A percentile compares a stretch with the other conserved stretches of the same genome.
Evolutionary conservation across 1,284 basidiomycete genomes (phyloP).

Genomic region (Wallemia hederae): DNA sequence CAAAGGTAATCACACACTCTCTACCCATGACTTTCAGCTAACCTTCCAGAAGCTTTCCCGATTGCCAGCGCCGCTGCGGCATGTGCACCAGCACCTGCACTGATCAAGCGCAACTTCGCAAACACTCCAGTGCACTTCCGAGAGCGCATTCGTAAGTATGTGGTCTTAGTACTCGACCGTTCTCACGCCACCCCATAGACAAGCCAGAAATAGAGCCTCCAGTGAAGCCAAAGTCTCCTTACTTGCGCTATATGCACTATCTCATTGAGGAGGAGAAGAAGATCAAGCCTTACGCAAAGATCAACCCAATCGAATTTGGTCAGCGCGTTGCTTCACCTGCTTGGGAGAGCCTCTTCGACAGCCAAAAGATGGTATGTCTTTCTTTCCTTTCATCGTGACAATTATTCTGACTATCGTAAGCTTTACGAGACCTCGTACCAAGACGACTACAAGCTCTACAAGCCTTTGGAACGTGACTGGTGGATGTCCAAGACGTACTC

Average conservation of each 20-base stretch:
- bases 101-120: background rate
- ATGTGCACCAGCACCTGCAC: too few species aligned
- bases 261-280: background rate
- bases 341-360: background rate
- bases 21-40: too few species aligned
- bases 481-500: background rate
- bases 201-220: background rate
- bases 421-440: background rate
- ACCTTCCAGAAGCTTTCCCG: too few species aligned
- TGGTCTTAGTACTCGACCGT: background rate
- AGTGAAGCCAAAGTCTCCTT: background rate
- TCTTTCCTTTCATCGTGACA: background rate
- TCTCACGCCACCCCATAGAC: background rate
- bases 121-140: background rate
- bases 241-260: background rate
- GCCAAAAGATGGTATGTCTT: background rate
- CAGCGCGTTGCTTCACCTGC: background rate
- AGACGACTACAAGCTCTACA: background rate
- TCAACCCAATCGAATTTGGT: background rate
- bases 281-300: background rate
- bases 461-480: background rate
- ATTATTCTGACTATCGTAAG: background rate
- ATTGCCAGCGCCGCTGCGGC: background rate
- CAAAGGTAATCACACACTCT: background rate
- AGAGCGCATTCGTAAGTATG: background rate